Evolutionary conservation across 768 basidiomycete genomes (phyloP), one percentile per base, ranked within the genome.

Genomic region (Mycena leptocephala): DNA sequence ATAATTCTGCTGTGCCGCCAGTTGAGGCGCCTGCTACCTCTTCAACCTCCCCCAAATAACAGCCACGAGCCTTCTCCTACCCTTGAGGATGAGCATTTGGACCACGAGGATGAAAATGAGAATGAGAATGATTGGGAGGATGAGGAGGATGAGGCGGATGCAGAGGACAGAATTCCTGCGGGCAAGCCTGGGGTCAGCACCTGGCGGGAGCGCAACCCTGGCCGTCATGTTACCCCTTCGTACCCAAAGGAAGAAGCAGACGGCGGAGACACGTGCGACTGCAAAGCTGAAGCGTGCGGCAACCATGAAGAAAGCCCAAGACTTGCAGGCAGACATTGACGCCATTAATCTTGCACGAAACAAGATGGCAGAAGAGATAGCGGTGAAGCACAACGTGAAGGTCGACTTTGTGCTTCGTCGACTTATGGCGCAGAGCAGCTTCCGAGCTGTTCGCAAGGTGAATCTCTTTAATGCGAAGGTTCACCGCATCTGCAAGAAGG

Each of bases 361-460:
- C 41, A 65, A 65, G 10, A 46, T 65, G 63, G 63, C 63, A 22
- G 43, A 48, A 30, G 63, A 62, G 61, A 28, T 65, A 11, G 63
- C 46, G 2, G 30, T 22, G 43, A 65, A 48, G 63, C 63, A 65
- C 30, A 20, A n/a, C 14, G 48, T 51, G 22, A 51, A 51, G n/a
- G 48, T 51, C 48, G 48, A 51, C 10, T 10, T 51, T 3, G 48
- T 51, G 18, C 48, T 51, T 9, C 48, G 48, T 10, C 48, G 22
- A 2, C 48, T 51, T 24, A 51, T 51, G 22, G 18, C 48, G 1
- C 20, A n/a, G 22, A 24, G n/a, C 48, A 51, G 48, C n/a, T n/a
- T n/a, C n/a, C n/a, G n/a, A n/a, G n/a, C n/a, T n/a, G n/a, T n/a
- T n/a, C n/a, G n/a, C n/a, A n/a, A n/a, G n/a, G n/a, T n/a, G n/a